Evolutionary conservation across 2,329 filamentous ascomycete genomes (phyloP), one percentile per base, ranked within the genome.

Genomic region (Bipolaris gigantea): DNA sequence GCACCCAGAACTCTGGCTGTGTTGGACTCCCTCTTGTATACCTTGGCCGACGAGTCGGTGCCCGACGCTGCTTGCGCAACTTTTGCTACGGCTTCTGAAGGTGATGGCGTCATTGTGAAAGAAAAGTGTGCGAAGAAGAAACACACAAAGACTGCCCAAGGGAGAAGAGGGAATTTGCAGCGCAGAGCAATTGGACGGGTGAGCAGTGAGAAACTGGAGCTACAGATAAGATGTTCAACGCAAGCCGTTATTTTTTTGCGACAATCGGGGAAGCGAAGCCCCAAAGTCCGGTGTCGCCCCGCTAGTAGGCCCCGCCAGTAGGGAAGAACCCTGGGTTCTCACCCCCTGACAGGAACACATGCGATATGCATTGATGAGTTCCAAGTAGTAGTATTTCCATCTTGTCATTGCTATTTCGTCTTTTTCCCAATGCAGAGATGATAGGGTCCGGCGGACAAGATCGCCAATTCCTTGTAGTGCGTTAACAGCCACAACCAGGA

Each of bases 1-100:
- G 94, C 97, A 69, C 94, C 94, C 63, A 97, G 80, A 64, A 99
- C 79, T 77, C 94, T 85, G 68, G 94, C 94, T 73, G 88, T 75
- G 69, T 90, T 92, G 54, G 92, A 96, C 82, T 99, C 94, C 79
- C 84, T 91, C 83, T 96, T 88, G 69, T 81, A 81, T 70, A 85
- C 82, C 70, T 82, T 86, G 39, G 83, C 80, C 49, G 83, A 72
- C 42, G 73, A 72, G 30, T 61, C 61, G 45, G 69, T 70, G 48
- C 65, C 61, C 8, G 65, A 58, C 51, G 70, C 67, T 16, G 55
- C 67, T 50, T 58, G 60, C 36, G 65, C 64, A 44, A 69, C 66
- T 53, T 69, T 71, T 15, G 67, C 62, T 49, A 57, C 66, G 36
- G 61, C 67, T 42, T 71, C 68, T 11, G 64, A 65, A 36, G 64